Evolutionary conservation across 2,329 filamentous ascomycete species (phyloP).

Genomic region (Neurospora crassa): DNA sequence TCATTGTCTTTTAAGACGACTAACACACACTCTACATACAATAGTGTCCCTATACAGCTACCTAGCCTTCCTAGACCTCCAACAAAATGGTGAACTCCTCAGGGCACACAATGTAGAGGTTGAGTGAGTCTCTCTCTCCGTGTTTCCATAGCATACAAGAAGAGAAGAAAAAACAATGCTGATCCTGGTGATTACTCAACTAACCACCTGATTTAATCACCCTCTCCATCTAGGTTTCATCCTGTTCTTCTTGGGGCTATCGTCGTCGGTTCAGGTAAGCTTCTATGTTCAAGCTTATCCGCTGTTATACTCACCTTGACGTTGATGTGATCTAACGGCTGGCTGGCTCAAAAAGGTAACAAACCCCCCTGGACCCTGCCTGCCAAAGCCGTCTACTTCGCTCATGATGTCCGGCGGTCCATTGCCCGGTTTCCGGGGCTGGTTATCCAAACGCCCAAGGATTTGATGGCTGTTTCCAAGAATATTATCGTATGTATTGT

Average conservation of each 20-base stretch:
- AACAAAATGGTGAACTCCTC: conserved; percentile 44
- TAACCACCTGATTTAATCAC: background rate
- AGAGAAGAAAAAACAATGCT: background rate
- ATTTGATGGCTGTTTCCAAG: conserved; percentile 33
- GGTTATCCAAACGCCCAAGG: conserved; percentile 27
- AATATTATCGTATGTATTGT: conserved; percentile 30
- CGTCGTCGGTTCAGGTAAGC: conserved; percentile 45
- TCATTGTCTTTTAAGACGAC: background rate
- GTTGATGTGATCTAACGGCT: background rate
- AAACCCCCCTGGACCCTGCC: conserved; percentile 64
- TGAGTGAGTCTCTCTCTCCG: conserved; percentile 41
- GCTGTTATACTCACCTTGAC: background rate
- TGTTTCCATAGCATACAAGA: background rate
- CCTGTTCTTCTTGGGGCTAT: conserved; percentile 65
- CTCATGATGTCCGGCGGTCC: conserved; percentile 31
- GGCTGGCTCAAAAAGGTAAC: conserved; percentile 43
- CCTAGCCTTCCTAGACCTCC: conserved; percentile 46
- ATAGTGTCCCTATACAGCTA: conserved; percentile 58
- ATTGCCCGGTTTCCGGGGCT: conserved; percentile 28
- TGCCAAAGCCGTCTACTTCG: conserved; percentile 53
- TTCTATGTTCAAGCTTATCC: background rate
- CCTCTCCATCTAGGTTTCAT: conserved; percentile 41
- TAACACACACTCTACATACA: background rate
- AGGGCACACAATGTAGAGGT: conserved; percentile 50
- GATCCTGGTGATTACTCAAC: background rate